Base-by-base conservation (phyloP, 148 eudicot species). In the Polygonum aviculare region DNA sequence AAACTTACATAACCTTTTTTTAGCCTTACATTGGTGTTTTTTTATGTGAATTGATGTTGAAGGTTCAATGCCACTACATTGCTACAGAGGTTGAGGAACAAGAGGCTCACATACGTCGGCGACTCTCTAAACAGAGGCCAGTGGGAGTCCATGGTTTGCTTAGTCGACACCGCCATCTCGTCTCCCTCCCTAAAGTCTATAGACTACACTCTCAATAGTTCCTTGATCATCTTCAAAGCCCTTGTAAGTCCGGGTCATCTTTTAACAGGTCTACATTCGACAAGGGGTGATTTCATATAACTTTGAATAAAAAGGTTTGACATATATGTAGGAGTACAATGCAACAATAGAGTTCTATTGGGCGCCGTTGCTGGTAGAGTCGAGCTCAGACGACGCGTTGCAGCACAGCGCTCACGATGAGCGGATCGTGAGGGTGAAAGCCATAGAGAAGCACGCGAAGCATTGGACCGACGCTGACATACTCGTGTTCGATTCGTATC, bases 341-440 rank as follows among this genome's bases (percentile, higher is more conserved):
- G 97, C 91, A 2, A 57, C 92, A 3, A 88, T 94, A 16, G 98
- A 91, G 60, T 93, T 88, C 74, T 91, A 93, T 67, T 93, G 98
- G 98, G 85, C 97, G 0, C 98, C 98, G n/a, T 75, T 94, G 80
- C 76, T 94, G 18, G 98, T 91, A 7, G 98, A 94, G 78, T 94
- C 98, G 2, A 94, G 91, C 55, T 81, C 88, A 0, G 98, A 94
- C 65, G 88, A 91, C 50, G 97, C 97, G 7, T 63, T 81, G 5
- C 71, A 75, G 15, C 98, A 91, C 71, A 80, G 76, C 52, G 85
- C 90, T 0, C 10, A 86, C 36, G 81, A 83, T 0, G 93, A 94
- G 12, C 82, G 98, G 60, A 90, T 94, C 5, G 93, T 90, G 2
- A 75, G 91, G 75, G 85, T 85, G 59, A 83, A 87, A 19, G 76